These are phyloP conservation scores for Suillus variegatus DNA, from an alignment of 768 basidiomycete species.

Conservation along the genomic window DNA sequence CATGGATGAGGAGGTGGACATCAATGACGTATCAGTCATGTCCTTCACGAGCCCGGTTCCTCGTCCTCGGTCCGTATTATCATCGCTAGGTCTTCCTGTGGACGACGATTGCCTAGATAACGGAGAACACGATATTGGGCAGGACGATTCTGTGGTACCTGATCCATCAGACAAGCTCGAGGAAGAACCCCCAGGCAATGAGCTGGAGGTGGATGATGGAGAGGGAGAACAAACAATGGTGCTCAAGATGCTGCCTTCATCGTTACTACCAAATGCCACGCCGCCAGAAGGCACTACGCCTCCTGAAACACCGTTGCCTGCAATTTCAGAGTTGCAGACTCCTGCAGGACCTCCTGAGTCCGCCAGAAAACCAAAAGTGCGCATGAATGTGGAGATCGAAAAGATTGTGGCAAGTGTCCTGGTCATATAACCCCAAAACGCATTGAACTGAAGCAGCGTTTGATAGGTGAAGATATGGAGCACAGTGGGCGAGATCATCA, in stretches of 20 bases:
- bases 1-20: constrained; percentile 62
- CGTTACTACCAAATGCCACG: not conserved
- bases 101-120: not conserved
- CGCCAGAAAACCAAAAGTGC: constrained; percentile 39
- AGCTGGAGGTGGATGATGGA: constrained; percentile 18
- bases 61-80: constrained; percentile 30
- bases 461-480: constrained; percentile 74
- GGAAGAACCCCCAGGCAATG: not conserved
- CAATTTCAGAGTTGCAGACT: not conserved
- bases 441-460: constrained; percentile 56
- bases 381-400: constrained; percentile 64
- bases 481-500: constrained; percentile 63
- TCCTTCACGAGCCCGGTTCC: constrained; percentile 49
- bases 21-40: constrained; percentile 48
- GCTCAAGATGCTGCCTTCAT: constrained; percentile 21
- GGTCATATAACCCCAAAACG: not conserved
- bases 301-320: constrained; percentile 12
- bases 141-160: not conserved
- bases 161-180: not conserved
- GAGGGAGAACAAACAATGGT: constrained; percentile 35
- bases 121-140: not conserved
- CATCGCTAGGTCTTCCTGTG: constrained; percentile 18
- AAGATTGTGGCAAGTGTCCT: constrained; percentile 55
- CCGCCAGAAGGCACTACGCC: not conserved
- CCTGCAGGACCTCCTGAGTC: constrained; percentile 15